Evolutionary conservation across 2,329 filamentous ascomycete genomes (phyloP), one percentile per base, ranked within the genome.

Genomic region (Hypoxylon sp.): DNA sequence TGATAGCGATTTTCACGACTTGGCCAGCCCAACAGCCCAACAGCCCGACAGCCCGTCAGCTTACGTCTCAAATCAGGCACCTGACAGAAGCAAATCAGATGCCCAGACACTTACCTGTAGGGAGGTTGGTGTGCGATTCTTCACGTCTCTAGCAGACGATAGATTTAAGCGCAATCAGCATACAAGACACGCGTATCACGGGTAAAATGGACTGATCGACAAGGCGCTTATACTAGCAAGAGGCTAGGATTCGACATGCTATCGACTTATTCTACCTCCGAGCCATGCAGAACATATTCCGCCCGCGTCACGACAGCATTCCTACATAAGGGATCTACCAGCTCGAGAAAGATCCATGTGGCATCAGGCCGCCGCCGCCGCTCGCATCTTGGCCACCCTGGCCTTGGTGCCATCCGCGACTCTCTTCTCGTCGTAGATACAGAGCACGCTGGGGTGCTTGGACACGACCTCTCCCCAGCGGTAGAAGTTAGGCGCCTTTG

Each of bases 401-500:
- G 69, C 70, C 69, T 77, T 80, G 5, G 74, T 79, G 26, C 56
- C 67, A 60, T 74, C 72, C 2, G 79, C 74, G 40, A 82, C 72
- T 0, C 29, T 61, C 58, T 81, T 73, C 73, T 85, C 85, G 51
- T 89, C 72, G 67, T 79, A 91, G 57, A 88, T 85, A 43, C 76
- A 79, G 0, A 79, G 85, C 13, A 94, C 88, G 64, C 87, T 92
- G 13, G 87, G 83, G 54, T 90, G 82, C 56, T 78, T 77, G 4
- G 81, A 73, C 2, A 88, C 82, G 1, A 80, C 82, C 56, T 84
- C 75, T 0, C 83, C 84, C 89, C 90, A 93, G 62, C 82, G 84
- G 69, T 80, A 81, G 70, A 90, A 91, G 54, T 82, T 83, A 1
- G 89, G 89, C n/a, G 88, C 75, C 53, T 78, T 78, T 56, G 81